phyloP scores from a whole-genome alignment of 2,329 filamentous ascomycete genomes.

The Periglandula ipomoeae region DNA sequence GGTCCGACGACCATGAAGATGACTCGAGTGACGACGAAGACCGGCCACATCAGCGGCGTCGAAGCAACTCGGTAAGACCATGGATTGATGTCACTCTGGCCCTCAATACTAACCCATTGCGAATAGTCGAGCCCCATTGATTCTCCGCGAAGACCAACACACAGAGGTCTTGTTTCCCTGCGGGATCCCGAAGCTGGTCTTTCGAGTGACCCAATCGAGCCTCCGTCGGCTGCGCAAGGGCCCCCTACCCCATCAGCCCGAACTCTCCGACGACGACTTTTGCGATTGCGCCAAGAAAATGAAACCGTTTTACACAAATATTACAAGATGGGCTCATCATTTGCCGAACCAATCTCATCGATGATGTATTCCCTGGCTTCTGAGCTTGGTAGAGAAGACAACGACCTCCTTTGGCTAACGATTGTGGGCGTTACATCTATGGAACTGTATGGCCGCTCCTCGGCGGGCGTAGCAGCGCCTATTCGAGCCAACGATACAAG shows the following conservation, averaged over 20 bases:
- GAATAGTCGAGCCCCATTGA: constrained; percentile 54
- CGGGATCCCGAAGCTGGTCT: constrained; percentile 35
- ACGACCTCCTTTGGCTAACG: constrained; percentile 87
- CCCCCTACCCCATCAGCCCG: constrained; percentile 59
- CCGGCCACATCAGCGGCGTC: constrained; percentile 67
- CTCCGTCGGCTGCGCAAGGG: constrained; percentile 49
- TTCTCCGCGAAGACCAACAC: constrained; percentile 52
- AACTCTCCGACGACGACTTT: constrained; percentile 60
- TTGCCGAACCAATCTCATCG: constrained; percentile 89
- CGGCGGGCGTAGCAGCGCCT: constrained; percentile 62
- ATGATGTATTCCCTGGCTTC: constrained; percentile 92
- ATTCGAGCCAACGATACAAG: constrained; percentile 46
- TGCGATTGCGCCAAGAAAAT: constrained; percentile 68
- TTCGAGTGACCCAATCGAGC: constrained; percentile 40
- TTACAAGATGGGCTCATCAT: constrained; percentile 79
- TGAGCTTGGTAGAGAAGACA: constrained; percentile 91
- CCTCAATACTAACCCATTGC: background rate
- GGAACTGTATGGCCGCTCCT: constrained; percentile 81
- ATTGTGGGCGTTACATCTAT: constrained; percentile 94
- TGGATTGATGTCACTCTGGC: background rate
- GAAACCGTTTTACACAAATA: constrained; percentile 70
- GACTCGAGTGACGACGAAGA: constrained; percentile 65
- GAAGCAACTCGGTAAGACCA: constrained; percentile 72
- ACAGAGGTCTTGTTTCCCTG: constrained; percentile 50
- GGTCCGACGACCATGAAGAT: constrained; percentile 61